Percentiles rank a stretch among this genome's conserved stretches.
Conservation (phyloP, 2,329 filamentous ascomycete genomes). For the Colletotrichum ledebouriae region DNA sequence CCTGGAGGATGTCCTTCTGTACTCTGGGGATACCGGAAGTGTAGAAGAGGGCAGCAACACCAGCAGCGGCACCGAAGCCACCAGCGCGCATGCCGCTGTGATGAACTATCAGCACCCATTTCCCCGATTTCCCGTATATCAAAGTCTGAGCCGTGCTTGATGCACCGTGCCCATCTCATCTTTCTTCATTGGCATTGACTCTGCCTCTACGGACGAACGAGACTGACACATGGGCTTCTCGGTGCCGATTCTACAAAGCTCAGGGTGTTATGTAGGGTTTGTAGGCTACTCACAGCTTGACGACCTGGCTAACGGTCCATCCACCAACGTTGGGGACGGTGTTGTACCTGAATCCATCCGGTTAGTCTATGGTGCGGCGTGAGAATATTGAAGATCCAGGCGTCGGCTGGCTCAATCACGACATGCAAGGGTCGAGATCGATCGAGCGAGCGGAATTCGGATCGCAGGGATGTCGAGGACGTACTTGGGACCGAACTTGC, state of each 20-base stretch:
- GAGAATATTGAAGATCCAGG: neutral
- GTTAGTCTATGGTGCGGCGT: constrained; percentile 47
- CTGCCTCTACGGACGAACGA: neutral
- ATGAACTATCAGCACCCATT: neutral
- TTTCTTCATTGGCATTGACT: neutral
- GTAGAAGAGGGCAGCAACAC: constrained; percentile 70
- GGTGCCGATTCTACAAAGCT: too few species aligned
- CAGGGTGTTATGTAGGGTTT: neutral
- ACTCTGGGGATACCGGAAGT: constrained; percentile 73
- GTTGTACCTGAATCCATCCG: constrained; percentile 64
- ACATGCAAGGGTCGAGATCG: neutral
- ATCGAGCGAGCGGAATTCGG: neutral
- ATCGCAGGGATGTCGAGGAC: constrained; percentile 39
- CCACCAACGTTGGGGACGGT: constrained; percentile 69
- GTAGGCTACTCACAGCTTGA: constrained; percentile 64
- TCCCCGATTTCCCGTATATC: neutral
- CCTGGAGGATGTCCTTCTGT: constrained; percentile 70
- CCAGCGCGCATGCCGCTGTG: constrained; percentile 65
- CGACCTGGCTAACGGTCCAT: constrained; percentile 62
- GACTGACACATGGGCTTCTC: neutral
- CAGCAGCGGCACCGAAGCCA: constrained; percentile 69
- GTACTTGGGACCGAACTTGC: constrained; percentile 76
- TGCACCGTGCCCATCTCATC: neutral
- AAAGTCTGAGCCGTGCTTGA: neutral
- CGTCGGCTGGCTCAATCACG: neutral